Evolutionary conservation across 73 alveolate species (phyloP), one percentile per base, ranked within the genome.

Genomic region (Diophrys sp.): DNA sequence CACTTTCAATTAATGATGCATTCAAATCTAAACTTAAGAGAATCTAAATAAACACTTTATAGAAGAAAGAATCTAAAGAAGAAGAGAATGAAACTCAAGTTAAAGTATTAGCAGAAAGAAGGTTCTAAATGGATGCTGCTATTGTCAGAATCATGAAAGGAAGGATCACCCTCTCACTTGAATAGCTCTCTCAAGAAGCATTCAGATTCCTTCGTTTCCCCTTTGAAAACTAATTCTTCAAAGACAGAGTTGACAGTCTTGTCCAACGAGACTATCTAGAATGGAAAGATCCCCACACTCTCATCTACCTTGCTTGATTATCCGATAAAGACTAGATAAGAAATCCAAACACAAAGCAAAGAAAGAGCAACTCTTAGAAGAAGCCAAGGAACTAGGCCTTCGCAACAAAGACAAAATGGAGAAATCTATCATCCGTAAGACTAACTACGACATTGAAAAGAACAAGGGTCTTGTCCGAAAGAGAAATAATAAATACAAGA

Each of bases 41-140:
- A 0, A 84, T 89, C 53, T 62, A 67, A 23, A 81, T 87, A 30
- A 85, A 81, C 55, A 69, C 89, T 30, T 71, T 77, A 31, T 34
- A 81, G 55, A 90, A 90, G 88, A 90, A 85, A 29, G 89, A 85
- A 54, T 67, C 82, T 31, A 86, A 90, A 56, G 54, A 85, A 67
- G 96, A 90, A 44, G 72, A 86, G 23, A 91, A 85, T 30, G 85
- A 81, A 54, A 79, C 87, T 33, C 89, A 88, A 62, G 83, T 56
- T 0, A 85, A 79, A 70, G 88, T 86, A 23, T 80, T 90, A 0
- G 81, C 81, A 57, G 96, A 90, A 70, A 54, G 96, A 76, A 90
- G 81, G 57, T 84, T 77, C 75, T 67, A 80, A 33, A 69, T 91
- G 23, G 97, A 91, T 57, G 97, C 97, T 1, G 81, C 89, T 31